Conservation (phyloP, 2,329 filamentous ascomycete genomes). For the Fusarium liriodendri region DNA sequence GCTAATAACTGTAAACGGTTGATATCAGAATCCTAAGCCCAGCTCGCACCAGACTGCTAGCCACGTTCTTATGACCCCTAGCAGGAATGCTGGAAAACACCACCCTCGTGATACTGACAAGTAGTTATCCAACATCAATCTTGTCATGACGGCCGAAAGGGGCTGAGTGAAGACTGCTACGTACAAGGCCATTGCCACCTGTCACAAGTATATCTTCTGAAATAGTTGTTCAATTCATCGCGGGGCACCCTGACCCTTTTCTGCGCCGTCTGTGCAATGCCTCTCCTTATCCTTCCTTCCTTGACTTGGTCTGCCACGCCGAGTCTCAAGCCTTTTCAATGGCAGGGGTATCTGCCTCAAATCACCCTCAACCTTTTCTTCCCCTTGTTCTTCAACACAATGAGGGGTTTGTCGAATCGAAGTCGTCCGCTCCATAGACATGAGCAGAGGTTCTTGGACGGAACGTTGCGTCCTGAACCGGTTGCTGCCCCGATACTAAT, state of each 20-base stretch:
- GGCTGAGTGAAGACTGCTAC: slow-evolving; percentile 1
- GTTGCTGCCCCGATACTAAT: background rate
- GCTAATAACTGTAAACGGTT: background rate
- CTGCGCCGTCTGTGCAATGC: slow-evolving; percentile 14
- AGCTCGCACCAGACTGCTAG: background rate
- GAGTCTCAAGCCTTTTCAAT: slow-evolving; percentile 29
- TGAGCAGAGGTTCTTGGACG: background rate
- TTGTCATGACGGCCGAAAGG: background rate
- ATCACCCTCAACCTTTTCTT: slow-evolving; percentile 28
- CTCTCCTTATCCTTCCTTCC: slow-evolving; percentile 15
- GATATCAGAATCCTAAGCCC: background rate
- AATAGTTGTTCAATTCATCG: slow-evolving; percentile 36
- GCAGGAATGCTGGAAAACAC: background rate
- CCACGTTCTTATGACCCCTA: background rate
- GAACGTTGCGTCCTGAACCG: slow-evolving; percentile 14
- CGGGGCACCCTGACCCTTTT: slow-evolving; percentile 6
- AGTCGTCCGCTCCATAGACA: slow-evolving; percentile 2
- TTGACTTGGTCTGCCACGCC: slow-evolving; percentile 25
- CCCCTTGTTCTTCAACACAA: slow-evolving; percentile 25
- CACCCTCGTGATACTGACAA: background rate
- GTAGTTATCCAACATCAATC: background rate
- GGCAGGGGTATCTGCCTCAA: slow-evolving; percentile 36
- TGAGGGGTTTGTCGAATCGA: slow-evolving; percentile 18
- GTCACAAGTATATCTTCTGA: slow-evolving; percentile 10
- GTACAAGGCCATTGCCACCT: slow-evolving; percentile 18